These are phyloP conservation scores for Ogataea ramenticola DNA, from an alignment of 805 yeast species.

Conservation along the genomic window DNA sequence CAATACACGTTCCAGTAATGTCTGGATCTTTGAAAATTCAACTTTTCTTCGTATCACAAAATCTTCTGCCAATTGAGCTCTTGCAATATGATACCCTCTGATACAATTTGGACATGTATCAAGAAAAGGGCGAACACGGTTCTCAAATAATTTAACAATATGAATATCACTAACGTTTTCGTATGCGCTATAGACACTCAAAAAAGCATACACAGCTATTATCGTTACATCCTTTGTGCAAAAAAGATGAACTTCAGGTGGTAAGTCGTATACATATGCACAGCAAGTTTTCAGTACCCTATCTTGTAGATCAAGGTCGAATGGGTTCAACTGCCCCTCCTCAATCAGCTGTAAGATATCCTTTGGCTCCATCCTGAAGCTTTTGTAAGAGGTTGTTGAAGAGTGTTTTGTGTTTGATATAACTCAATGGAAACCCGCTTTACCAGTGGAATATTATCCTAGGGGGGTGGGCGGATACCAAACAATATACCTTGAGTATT, in stretches of 20 bases:
- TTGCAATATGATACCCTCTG: slow-evolving; percentile 42
- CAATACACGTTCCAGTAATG: slow-evolving; percentile 15
- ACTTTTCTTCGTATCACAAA: slow-evolving; percentile 42
- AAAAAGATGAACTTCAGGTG: slow-evolving; percentile 37
- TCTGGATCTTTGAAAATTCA: slow-evolving; percentile 14
- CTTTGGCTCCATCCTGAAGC: slow-evolving; percentile 3
- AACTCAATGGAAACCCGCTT: too few relatives aligned
- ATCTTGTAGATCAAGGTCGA: slow-evolving; percentile 2
- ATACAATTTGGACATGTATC: slow-evolving; percentile 49
- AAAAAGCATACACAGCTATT: slow-evolving; percentile 45
- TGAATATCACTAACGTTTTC: not conserved
- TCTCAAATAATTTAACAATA: not conserved
- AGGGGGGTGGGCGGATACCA: too few relatives aligned
- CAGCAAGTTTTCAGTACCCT: not conserved
- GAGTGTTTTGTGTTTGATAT: too few relatives aligned
- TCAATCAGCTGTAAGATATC: slow-evolving; percentile 1
- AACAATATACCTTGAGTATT: too few relatives aligned
- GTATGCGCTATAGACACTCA: slow-evolving; percentile 38
- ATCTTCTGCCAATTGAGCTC: slow-evolving; percentile 42
- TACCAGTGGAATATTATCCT: too few relatives aligned
- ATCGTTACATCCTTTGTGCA: slow-evolving; percentile 45
- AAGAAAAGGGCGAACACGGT: slow-evolving; percentile 22
- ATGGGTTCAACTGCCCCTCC: slow-evolving; percentile 4
- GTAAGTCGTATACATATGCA: slow-evolving; percentile 1
- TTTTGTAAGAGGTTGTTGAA: too few relatives aligned